These are phyloP conservation scores for Amphirosellinia nigrospora DNA, from an alignment of 495 filamentous ascomycete species.

Conservation along the genomic window DNA sequence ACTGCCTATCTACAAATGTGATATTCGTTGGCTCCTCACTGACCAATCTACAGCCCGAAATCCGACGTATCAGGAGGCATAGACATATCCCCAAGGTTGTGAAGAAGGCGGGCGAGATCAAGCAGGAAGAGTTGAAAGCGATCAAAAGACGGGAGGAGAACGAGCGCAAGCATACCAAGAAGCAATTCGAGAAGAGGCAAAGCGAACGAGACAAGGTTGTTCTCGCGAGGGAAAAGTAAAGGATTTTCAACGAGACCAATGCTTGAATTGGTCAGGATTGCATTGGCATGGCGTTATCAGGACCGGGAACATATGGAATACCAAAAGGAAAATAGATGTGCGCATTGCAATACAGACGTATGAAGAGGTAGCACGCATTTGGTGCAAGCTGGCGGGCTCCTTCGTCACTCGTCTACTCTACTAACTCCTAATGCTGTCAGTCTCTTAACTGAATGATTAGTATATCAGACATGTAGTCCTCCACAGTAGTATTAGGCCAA, in stretches of 20 bases:
- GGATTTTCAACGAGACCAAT: conserved; percentile 7
- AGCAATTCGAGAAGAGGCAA: conserved; percentile 72
- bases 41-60: conserved; percentile 66
- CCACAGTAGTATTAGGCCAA: conserved; percentile 10
- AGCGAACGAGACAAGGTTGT: conserved; percentile 95
- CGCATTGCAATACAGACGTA: conserved; percentile 17
- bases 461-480: conserved; percentile 8
- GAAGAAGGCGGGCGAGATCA: conserved; percentile 98
- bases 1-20: background rate
- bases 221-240: conserved; percentile 74
- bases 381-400: background rate
- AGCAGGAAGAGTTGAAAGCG: conserved; percentile 82
- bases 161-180: conserved; percentile 86
- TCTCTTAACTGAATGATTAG: background rate
- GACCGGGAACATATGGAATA: conserved; percentile 32
- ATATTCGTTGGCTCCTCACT: conserved; percentile 8
- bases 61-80: conserved; percentile 86
- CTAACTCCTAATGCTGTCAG: background rate
- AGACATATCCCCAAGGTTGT: conserved; percentile 90
- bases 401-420: background rate
- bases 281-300: conserved; percentile 39
- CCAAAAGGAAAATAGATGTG: conserved; percentile 27
- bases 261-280: conserved; percentile 21
- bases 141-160: conserved; percentile 94
- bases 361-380: background rate